These are phyloP conservation scores for Arabidopsis suecica DNA, from an alignment of 345 rosid genomes.

Conservation along the genomic window DNA sequence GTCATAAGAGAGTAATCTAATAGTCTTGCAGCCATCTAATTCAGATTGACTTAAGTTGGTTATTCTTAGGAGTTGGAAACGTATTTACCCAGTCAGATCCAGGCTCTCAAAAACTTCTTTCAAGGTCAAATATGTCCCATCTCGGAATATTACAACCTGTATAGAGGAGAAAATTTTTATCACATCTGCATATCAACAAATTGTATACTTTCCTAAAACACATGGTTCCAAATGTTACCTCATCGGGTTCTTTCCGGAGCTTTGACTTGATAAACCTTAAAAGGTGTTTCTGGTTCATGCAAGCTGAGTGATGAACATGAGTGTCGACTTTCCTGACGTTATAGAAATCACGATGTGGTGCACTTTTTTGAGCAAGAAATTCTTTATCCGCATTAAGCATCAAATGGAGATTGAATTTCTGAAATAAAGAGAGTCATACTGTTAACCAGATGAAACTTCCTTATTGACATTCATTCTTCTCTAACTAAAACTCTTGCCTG, in stretches of 20 bases:
- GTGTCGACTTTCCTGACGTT: slow-evolving; percentile 99
- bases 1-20: slow-evolving; percentile 8
- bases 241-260: slow-evolving; percentile 95
- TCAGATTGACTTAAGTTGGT: slow-evolving; percentile 17
- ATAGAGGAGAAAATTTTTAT: slow-evolving; percentile 26
- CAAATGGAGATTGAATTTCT: slow-evolving; percentile 99
- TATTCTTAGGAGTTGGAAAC: not conserved
- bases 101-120: slow-evolving; percentile 97
- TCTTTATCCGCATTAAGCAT: slow-evolving; percentile 99
- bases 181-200: not conserved
- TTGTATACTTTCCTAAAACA: slow-evolving; percentile 4
- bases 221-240: slow-evolving; percentile 56
- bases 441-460: slow-evolving; percentile 34
- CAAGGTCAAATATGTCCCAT: slow-evolving; percentile 96
- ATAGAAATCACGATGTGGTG: slow-evolving; percentile 99
- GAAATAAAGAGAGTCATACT: slow-evolving; percentile 34
- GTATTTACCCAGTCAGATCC: slow-evolving; percentile 84
- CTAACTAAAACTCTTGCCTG: slow-evolving; percentile 56
- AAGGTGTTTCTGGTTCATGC: slow-evolving; percentile 99
- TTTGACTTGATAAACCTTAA: slow-evolving; percentile 98
- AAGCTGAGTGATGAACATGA: slow-evolving; percentile 98
- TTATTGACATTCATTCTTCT: slow-evolving; percentile 1
- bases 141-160: slow-evolving; percentile 98
- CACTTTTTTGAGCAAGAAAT: slow-evolving; percentile 98
- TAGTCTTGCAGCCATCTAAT: slow-evolving; percentile 15